Conservation (phyloP, 257 asterid genomes). For the Lavandula angustifolia region DNA sequence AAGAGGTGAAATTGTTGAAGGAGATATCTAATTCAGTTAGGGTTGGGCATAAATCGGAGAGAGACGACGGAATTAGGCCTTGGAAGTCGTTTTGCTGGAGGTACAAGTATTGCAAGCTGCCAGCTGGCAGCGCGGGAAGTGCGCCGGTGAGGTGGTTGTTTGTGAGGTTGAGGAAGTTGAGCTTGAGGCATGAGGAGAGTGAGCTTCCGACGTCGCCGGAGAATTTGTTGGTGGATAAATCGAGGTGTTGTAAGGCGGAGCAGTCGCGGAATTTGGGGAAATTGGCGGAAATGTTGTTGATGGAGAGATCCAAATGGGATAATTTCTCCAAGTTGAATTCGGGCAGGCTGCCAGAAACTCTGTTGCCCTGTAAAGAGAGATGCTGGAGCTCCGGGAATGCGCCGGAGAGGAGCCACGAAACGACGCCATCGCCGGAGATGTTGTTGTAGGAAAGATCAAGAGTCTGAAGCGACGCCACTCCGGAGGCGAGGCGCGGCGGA, state of each 20-base stretch:
- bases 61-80: slow-evolving; percentile 46
- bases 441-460: slow-evolving; percentile 89
- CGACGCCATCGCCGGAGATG: slow-evolving; percentile 53
- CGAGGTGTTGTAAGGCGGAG: slow-evolving; percentile 61
- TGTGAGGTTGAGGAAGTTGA: slow-evolving; percentile 74
- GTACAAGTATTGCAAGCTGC: slow-evolving; percentile 57
- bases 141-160: slow-evolving; percentile 60
- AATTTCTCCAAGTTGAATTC: slow-evolving; percentile 51
- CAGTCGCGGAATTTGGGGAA: slow-evolving; percentile 63
- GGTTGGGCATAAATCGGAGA: slow-evolving; percentile 59
- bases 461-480: slow-evolving; percentile 36
- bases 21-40: slow-evolving; percentile 70
- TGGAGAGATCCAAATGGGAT: slow-evolving; percentile 65
- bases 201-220: slow-evolving; percentile 58
- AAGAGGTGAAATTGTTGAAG: slow-evolving; percentile 57
- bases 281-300: slow-evolving; percentile 60
- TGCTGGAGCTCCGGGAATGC: slow-evolving; percentile 50
- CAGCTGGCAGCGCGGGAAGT: slow-evolving; percentile 55
- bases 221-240: slow-evolving; percentile 73
- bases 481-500: neutral
- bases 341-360: slow-evolving; percentile 47
- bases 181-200: slow-evolving; percentile 55
- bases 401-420: slow-evolving; percentile 57
- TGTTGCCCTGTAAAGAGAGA: slow-evolving; percentile 66
- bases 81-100: slow-evolving; percentile 51